Evolutionary conservation across 2,329 filamentous ascomycete genomes (phyloP).

Genomic region (Diaporthe citri): DNA sequence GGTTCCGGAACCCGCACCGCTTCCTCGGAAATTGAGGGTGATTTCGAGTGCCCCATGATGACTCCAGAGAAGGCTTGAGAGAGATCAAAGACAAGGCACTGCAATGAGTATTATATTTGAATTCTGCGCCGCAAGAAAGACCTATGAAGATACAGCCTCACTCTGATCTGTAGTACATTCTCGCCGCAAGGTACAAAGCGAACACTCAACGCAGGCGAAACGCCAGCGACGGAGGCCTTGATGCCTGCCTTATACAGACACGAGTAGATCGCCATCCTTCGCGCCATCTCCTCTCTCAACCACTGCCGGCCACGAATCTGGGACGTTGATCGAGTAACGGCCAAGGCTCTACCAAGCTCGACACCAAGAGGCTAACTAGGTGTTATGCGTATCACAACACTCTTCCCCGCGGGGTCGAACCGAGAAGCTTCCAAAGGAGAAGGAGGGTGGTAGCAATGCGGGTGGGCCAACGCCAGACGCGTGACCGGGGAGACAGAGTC

Average conservation of each 20-base stretch:
- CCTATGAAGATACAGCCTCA: background rate
- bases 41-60: constrained; percentile 15
- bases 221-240: background rate
- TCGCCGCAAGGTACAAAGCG: background rate
- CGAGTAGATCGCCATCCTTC: constrained; percentile 19
- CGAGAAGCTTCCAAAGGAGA: background rate
- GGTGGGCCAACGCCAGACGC: constrained; percentile 15
- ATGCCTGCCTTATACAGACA: constrained; percentile 1
- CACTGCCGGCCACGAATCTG: constrained; percentile 10
- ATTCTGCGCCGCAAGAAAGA: background rate
- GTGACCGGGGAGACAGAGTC: constrained; percentile 13
- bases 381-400: background rate
- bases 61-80: no score
- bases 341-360: constrained; percentile 27
- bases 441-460: background rate
- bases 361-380: constrained; percentile 2
- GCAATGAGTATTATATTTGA: background rate
- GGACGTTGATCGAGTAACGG: constrained; percentile 5
- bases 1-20: constrained; percentile 6
- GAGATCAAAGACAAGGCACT: background rate
- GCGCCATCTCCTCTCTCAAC: background rate
- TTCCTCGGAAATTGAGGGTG: constrained; percentile 5
- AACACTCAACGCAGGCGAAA: background rate
- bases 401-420: constrained; percentile 10
- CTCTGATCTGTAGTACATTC: background rate